A percentile compares a stretch with the other conserved stretches of the same genome.
phyloP scores from a whole-genome alignment of 1,139 yeast species.

The Groenewaldozyma auringiensis region DNA sequence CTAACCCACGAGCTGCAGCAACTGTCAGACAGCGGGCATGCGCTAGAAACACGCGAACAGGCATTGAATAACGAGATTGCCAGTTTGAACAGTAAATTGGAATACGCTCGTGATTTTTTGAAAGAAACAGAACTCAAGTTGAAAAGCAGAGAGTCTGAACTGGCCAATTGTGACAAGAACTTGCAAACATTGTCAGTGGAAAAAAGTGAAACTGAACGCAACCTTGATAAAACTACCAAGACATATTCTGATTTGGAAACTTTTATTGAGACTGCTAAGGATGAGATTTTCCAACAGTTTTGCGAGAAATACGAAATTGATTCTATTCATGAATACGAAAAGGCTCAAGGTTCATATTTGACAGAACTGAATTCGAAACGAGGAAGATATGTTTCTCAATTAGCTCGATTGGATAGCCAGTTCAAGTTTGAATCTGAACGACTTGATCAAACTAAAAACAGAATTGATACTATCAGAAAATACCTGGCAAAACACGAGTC shows the following conservation, averaged over 20 bases:
- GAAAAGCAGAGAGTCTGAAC: constrained; percentile 43
- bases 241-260: constrained; percentile 21
- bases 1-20: constrained; percentile 47
- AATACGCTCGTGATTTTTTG: constrained; percentile 45
- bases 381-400: constrained; percentile 52
- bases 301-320: constrained; percentile 47
- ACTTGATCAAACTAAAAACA: constrained; percentile 19
- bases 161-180: constrained; percentile 57
- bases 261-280: constrained; percentile 21
- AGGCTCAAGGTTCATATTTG: constrained; percentile 48
- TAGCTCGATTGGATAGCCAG: constrained; percentile 52
- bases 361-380: constrained; percentile 59
- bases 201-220: constrained; percentile 32
- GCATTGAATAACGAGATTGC: constrained; percentile 48
- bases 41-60: constrained; percentile 48
- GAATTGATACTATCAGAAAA: constrained; percentile 18
- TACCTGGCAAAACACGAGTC: constrained; percentile 13
- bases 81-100: constrained; percentile 47
- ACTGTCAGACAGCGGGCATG: constrained; percentile 48
- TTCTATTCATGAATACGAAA: constrained; percentile 57
- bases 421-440: constrained; percentile 53
- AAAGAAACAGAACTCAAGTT: constrained; percentile 52
- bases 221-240: constrained; percentile 21
- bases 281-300: constrained; percentile 44
- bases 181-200: constrained; percentile 44